Conservation (phyloP, 805 yeast species). For the Lipomyces lipofer region DNA sequence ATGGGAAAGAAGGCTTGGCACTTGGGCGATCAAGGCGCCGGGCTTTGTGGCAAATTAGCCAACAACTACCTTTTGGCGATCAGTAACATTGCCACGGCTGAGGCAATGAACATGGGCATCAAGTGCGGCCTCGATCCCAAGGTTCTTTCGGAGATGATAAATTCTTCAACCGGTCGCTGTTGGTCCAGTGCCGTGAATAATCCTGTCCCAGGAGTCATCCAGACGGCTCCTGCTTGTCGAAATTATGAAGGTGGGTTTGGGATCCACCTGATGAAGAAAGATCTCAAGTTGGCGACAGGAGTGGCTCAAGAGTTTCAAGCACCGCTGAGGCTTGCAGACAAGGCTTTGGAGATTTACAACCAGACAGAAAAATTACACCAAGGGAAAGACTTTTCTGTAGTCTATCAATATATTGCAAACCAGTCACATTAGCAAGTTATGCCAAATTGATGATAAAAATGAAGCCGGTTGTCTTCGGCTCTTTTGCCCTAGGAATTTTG, state of each 20-base stretch:
- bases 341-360: background rate
- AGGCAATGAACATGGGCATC: conserved; percentile 3
- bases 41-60: background rate
- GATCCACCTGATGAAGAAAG: conserved; percentile 3
- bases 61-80: conserved; percentile 1
- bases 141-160: conserved; percentile 2
- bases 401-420: conserved; percentile 1
- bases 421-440: background rate
- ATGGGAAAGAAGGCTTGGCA: conserved; percentile 3
- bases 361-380: background rate
- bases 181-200: conserved; percentile 3
- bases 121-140: conserved; percentile 4
- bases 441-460: background rate
- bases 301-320: background rate
- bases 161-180: conserved; percentile 2
- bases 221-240: background rate
- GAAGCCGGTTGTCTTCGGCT: background rate
- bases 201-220: background rate
- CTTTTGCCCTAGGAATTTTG: background rate
- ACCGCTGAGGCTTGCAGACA: background rate
- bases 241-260: conserved; percentile 1
- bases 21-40: conserved; percentile 3
- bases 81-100: background rate
- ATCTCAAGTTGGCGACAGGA: background rate
- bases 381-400: background rate